phyloP scores from a whole-genome alignment of 2,329 filamentous ascomycete genomes.

The Colletotrichum sp. region DNA sequence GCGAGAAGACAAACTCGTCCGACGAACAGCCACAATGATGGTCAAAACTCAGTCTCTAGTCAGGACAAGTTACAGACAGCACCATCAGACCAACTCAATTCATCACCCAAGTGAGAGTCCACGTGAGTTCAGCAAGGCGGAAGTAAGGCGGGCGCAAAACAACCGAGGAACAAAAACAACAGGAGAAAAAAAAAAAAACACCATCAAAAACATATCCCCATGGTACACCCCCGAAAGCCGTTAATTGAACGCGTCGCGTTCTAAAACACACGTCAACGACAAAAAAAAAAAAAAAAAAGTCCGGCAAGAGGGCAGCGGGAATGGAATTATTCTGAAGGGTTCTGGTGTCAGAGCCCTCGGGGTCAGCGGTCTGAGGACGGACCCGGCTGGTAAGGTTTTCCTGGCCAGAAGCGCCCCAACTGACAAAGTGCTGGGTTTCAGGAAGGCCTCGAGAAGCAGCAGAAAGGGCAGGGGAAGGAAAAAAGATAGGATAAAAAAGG shows the following conservation, averaged over 20 bases:
- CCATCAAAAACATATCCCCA: not conserved
- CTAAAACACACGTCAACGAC: not conserved
- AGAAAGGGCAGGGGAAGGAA: not conserved
- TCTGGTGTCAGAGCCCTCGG: not conserved
- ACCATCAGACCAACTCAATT: slow-evolving; percentile 18
- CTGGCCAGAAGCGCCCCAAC: not conserved
- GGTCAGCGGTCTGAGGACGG: not conserved
- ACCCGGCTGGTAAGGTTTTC: not conserved
- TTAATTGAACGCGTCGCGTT: not conserved
- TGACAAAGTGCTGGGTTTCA: slow-evolving; percentile 15
- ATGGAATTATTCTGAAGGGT: not conserved
- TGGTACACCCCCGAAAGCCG: not conserved
- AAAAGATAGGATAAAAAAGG: not conserved
- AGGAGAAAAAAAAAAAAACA: not conserved
- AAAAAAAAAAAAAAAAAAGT: not conserved
- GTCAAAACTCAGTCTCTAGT: not conserved
- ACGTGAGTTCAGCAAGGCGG: not conserved
- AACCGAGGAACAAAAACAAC: not conserved
- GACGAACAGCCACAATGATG: not conserved
- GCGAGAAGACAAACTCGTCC: not conserved
- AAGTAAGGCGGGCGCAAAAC: not conserved
- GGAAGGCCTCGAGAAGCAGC: not conserved
- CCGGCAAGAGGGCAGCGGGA: not conserved
- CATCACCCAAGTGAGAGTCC: not conserved
- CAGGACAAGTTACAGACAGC: not conserved